Base-by-base conservation (phyloP, 139 green algal species). In the Haematococcus lacustris region DNA sequence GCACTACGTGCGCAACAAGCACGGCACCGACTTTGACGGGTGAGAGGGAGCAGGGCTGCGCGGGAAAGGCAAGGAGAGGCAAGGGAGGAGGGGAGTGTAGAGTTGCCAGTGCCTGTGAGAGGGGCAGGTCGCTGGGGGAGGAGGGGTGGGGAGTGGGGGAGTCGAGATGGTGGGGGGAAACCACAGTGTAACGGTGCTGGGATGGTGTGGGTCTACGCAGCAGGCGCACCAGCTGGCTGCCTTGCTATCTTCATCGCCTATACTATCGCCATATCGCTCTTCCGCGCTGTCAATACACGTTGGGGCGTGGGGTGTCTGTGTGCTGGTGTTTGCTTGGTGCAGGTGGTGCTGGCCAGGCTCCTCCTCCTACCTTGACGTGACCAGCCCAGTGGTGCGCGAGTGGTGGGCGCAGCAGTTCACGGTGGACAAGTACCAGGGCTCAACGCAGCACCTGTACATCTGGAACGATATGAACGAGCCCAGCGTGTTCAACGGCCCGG, bases 381-480 rank as follows among this genome's bases (percentile, higher is more conserved):
- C 91, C 33, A 86, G 66, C 69, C 91, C 92, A 4, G 85, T 79
- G 4, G 91, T 97, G 41, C 83, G 93, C 3, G 66, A 78, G 17
- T 99, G 96, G 96, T 83, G 96, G 96, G 86, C 92, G 0, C 50
- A 76, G 63, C 91, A 94, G 77, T 98, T 97, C 76, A 77, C 77
- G 0, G 77, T 91, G n/a, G 76, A 81, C 65, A 84, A 82, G 63
- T 99, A 98, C 84, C 32, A 87, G 63, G 75, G 77, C 60, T 73
- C 60, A 60, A 80, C 74, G 21, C 51, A 78, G 50, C 75, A 92
- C 75, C 88, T 99, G 60, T 97, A 98, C 87, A 96, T 98, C 68
- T 99, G 96, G 96, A 99, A 99, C 81, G 96, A 99, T 83, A 99
- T 99, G 96, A 99, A 99, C 78, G 96, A 99, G 89, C 95, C 95